Conservation (phyloP, 768 basidiomycete species). For the Leccinum fibrillosum region DNA sequence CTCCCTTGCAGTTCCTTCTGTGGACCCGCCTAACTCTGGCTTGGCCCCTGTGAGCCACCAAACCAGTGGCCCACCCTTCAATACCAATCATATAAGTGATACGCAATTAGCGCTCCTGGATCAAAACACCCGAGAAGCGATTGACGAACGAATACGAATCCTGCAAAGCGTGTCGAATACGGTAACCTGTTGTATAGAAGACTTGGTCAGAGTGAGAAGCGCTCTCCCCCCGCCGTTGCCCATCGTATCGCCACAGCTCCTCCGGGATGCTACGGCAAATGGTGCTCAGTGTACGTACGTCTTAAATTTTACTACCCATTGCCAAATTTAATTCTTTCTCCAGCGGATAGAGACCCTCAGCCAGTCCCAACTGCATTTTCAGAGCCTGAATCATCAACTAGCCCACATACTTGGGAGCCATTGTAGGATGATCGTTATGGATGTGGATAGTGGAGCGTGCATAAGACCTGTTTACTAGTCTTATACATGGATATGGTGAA, state of each 20-base stretch:
- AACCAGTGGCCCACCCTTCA: constrained; percentile 21
- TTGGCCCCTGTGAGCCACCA: background rate
- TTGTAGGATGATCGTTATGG: constrained; percentile 2
- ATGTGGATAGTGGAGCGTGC: background rate
- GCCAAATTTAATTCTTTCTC: background rate
- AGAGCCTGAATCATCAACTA: constrained; percentile 1
- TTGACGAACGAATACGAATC: constrained; percentile 79
- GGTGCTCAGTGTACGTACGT: constrained; percentile 14
- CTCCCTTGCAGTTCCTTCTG: background rate
- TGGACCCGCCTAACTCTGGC: background rate
- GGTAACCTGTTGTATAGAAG: constrained; percentile 73
- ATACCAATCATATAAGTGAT: constrained; percentile 28
- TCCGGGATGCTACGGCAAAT: constrained; percentile 8
- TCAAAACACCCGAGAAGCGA: constrained; percentile 67
- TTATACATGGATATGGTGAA: background rate
- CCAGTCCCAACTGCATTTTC: background rate
- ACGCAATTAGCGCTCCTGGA: constrained; percentile 68
- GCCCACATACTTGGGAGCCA: background rate
- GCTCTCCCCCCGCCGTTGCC: constrained; percentile 48
- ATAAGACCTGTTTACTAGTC: background rate
- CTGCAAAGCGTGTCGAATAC: constrained; percentile 75
- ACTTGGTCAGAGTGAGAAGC: constrained; percentile 73
- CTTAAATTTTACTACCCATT: background rate
- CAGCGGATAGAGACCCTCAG: background rate
- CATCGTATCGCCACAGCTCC: constrained; percentile 6